Conservation (phyloP, 1,284 basidiomycete species). For the Volvariella surrecta region DNA sequence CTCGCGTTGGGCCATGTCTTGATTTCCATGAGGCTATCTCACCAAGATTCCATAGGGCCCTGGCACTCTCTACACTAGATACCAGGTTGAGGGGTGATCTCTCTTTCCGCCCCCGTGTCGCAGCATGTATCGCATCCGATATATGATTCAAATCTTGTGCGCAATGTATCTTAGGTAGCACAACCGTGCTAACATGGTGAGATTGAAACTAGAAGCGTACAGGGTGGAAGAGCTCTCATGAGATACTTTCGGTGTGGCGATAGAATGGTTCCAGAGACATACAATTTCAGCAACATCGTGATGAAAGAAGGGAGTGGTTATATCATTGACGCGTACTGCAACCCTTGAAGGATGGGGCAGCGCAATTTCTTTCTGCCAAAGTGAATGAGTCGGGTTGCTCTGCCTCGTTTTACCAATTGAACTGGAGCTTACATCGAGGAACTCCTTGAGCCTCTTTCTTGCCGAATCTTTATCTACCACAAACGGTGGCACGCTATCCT, state of each 20-base stretch:
- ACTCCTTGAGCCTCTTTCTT: constrained; percentile 45
- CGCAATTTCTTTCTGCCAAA: constrained; percentile 11
- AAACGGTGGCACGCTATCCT: constrained; percentile 71
- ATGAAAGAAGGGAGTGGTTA: constrained; percentile 63
- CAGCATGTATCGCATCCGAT: constrained; percentile 28
- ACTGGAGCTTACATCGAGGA: constrained; percentile 28
- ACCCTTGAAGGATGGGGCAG: constrained; percentile 43
- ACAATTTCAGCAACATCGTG: constrained; percentile 67
- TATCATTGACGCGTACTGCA: constrained; percentile 71
- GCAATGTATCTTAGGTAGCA: constrained; percentile 77
- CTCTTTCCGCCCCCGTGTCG: neutral
- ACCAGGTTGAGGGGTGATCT: constrained; percentile 34
- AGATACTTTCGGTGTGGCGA: neutral
- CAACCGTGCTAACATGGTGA: constrained; percentile 46
- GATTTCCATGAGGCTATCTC: constrained; percentile 59
- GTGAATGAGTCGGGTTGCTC: too few species aligned
- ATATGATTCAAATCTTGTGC: constrained; percentile 56
- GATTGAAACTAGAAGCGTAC: constrained; percentile 29
- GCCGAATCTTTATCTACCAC: constrained; percentile 54
- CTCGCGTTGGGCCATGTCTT: constrained; percentile 30
- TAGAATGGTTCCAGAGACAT: constrained; percentile 13
- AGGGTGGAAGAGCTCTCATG: constrained; percentile 1
- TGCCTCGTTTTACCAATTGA: neutral
- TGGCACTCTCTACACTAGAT: constrained; percentile 76
- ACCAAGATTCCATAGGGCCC: constrained; percentile 50